Evolutionary conservation across 495 filamentous ascomycete genomes (phyloP), one percentile per base, ranked within the genome.

Genomic region (Daldinia vernicosa): DNA sequence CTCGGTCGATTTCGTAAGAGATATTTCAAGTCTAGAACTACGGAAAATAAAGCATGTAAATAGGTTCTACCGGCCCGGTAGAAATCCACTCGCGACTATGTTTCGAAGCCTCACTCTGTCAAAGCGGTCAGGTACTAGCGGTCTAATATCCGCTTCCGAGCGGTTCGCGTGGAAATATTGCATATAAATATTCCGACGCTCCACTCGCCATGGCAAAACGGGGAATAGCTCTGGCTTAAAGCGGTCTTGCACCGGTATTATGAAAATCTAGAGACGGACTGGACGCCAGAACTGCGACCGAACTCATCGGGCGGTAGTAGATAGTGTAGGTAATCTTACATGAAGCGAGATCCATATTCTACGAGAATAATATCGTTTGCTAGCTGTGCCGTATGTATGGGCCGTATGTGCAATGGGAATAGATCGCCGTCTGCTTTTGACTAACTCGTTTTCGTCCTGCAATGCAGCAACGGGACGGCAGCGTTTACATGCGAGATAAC

Each of bases 61-160:
- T 24, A n/a, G n/a, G n/a, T n/a, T n/a, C n/a, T n/a, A n/a, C n/a
- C n/a, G n/a, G n/a, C n/a, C n/a, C n/a, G n/a, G n/a, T n/a, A 47
- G 19, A 47, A 47, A 22, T 12, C 9, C 19, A 3, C 24, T 47
- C 43, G 19, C 19, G 24, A 14, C 26, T 52, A 59, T 30, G 60
- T 68, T 68, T 68, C 64, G 43, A 51, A 65, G 54, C 63, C 37
- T 71, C 53, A n/a, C 27, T 27, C 28, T 52, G 65, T 69, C 70
- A 64, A 57, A 72, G 65, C 65, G 65, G 70, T 61, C 60, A 65
- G 22, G 56, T 65, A 53, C 19, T 52, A 60, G 50, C 22, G 69
- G 69, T 58, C 66, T 71, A 71, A 71, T 66, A 57, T 61, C 70
- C 65, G 51, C 45, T 62, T 61, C 33, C 14, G 35, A 64, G 22